Evolutionary conservation across 1,284 basidiomycete genomes (phyloP), one percentile per base, ranked within the genome.

Genomic region (Malassezia obtusa): DNA sequence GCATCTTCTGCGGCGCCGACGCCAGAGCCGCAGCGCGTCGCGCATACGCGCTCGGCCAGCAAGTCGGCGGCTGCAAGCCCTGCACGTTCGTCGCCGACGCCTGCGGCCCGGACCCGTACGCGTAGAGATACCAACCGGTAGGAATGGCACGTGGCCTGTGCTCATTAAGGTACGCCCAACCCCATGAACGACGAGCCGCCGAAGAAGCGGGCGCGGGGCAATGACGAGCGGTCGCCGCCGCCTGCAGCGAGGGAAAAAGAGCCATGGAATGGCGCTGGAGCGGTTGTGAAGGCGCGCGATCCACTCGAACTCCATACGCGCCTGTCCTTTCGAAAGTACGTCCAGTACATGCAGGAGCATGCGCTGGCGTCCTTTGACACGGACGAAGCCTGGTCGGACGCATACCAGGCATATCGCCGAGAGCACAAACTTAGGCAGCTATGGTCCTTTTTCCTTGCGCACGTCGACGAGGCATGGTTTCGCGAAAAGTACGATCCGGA

Each of bases 401-500:
- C 7, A 28, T 69, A 71, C 49, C 61, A 65, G 40, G 39, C 57
- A 28, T 69, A 67, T 59, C 62, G 62, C 21, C 22, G 49, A n/a
- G 64, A 59, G 12, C 66, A 58, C 50, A 57, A 60, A 49, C 58
- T 62, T 14, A 59, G 58, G 38, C 58, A 61, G 26, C 58, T 70
- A 26, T 46, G 48, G 35, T 22, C 45, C 45, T 71, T 69, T 51
- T 71, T 64, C 28, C 52, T 64, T n/a, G 55, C 61, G 26, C 58
- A 66, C 28, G 57, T 53, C 12, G 47, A 65, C 33, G 60, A 62
- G 28, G 58, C 58, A 12, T 71, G 68, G 64, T 71, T 71, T 53
- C 53, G 52, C 33, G 69, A 71, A 41, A 67, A 67, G 50, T 71
- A 70, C 47, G 59, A 57, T 4, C 49, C 60, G 5, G 43, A 40